Evolutionary conservation across 2,329 filamentous ascomycete genomes (phyloP), one percentile per base, ranked within the genome.

Genomic region (Rugonectria rugulosa): DNA sequence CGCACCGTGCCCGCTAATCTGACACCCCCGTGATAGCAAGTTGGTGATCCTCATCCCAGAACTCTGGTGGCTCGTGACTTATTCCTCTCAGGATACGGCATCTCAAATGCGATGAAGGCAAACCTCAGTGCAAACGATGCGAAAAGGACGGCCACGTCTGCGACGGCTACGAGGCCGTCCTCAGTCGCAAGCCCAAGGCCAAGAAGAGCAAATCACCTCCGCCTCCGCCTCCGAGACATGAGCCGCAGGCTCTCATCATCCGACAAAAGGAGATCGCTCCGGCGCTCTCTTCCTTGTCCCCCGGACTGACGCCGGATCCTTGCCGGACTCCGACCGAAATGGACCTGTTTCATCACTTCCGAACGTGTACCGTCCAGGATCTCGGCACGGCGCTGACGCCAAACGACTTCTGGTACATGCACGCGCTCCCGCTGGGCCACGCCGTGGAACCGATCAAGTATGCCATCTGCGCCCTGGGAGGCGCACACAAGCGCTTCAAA

Each of bases 401-500:
- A 14, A 57, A 27, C 3, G 55, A 57, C 5, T 57, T 57, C 12
- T 57, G 55, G 55, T 46, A 54, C 19, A 41, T 46, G 36, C 43
- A 47, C 17, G 51, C 51, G 5, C 44, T 54, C n/a, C 51, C 51
- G 6, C 44, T 54, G 5, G 43, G 42, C 21, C 51, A 54, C 11
- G 51, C 51, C 11, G 44, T 47, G 8, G 51, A 54, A 17, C 51
- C 51, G 15, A 41, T 54, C n/a, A 47, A 48, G 29, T 54, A 47
- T 29, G 51, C 51, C 26, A 40, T 54, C 8, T 54, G 51, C 29
- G 51, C 51, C 20, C 51, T 54, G 6, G 51, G 51, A 17, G 51
- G 42, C 9, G 51, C 51, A 12, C 53, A 56, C 10, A 57, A 49
- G 15, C 49, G 52, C 26, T 54, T 63, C 38, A 69, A 42, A 12